Evolutionary conservation across 2,329 filamentous ascomycete genomes (phyloP).

Genomic region (Hypoxylon sp.): DNA sequence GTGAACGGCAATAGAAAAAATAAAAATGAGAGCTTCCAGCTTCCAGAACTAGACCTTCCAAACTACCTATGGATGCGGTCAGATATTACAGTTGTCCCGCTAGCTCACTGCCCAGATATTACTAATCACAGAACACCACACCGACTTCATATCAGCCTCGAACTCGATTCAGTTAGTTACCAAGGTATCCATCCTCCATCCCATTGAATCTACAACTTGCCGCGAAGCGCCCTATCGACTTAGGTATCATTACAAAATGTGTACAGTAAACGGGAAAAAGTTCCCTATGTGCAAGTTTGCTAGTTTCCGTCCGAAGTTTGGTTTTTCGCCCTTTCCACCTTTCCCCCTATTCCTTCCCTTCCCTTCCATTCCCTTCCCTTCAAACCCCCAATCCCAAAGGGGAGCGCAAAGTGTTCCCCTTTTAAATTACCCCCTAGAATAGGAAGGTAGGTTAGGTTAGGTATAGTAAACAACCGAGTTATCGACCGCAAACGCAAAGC

Average conservation of each 20-base stretch:
- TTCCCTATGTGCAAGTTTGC: slow-evolving; percentile 6
- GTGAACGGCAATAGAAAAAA: too few relatives aligned
- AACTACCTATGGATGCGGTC: too few relatives aligned
- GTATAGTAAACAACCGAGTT: background rate
- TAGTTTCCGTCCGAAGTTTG: background rate
- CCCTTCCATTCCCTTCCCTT: background rate
- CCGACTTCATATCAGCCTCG: background rate
- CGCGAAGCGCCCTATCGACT: slow-evolving; percentile 17
- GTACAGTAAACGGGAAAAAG: slow-evolving; percentile 31
- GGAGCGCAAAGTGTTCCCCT: background rate
- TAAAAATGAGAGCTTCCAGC: too few relatives aligned
- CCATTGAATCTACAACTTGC: slow-evolving; percentile 36
- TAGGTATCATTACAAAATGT: slow-evolving; percentile 41
- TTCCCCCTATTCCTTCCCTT: slow-evolving; percentile 1
- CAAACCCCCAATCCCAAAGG: background rate
- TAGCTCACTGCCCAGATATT: too few relatives aligned
- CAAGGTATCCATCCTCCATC: slow-evolving; percentile 18
- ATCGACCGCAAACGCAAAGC: background rate
- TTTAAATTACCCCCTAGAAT: background rate
- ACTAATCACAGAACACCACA: background rate
- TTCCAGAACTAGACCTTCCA: too few relatives aligned
- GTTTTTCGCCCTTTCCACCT: background rate
- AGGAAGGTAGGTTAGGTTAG: background rate
- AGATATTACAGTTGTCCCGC: too few relatives aligned
- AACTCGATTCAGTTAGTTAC: background rate